A percentile compares a stretch with the other conserved stretches of the same genome.
These are phyloP conservation scores for Piromyces finnis DNA, from an alignment of 192 early-diverging fungal genomes.

Conservation along the genomic window DNA sequence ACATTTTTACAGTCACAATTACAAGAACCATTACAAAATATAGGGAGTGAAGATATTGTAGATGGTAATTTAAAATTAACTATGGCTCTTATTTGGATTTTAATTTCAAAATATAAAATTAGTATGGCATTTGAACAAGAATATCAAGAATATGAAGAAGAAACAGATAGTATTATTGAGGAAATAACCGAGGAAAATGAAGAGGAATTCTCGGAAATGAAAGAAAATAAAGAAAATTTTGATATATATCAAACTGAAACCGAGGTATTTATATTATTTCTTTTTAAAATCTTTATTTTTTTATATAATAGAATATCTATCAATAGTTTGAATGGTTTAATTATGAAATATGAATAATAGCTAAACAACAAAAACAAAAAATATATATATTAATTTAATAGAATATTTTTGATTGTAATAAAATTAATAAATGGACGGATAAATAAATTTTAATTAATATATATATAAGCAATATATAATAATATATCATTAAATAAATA, in stretches of 20 bases:
- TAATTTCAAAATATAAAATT: conserved; percentile 4
- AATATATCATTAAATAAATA: no score
- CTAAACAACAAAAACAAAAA: no score
- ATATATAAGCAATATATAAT: no score
- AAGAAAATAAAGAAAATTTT: background rate
- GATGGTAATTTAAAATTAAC: conserved; percentile 13
- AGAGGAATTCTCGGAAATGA: background rate
- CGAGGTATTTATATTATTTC: no score
- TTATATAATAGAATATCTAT: no score
- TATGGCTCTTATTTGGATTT: conserved; percentile 10
- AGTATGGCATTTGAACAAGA: background rate
- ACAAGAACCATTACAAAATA: background rate
- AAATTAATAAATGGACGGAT: no score
- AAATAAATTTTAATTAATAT: no score
- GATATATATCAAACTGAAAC: background rate
- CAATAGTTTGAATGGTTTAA: no score
- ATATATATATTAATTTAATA: no score
- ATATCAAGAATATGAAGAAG: background rate
- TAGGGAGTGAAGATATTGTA: conserved; percentile 14
- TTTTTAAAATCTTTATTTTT: no score
- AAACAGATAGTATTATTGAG: background rate
- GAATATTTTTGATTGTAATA: no score
- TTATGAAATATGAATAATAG: no score
- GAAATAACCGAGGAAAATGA: background rate
- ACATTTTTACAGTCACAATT: conserved; percentile 6